Evolutionary conservation across 2,329 filamentous ascomycete species (phyloP).

Genomic region (Chrysosporium queenslandicum): DNA sequence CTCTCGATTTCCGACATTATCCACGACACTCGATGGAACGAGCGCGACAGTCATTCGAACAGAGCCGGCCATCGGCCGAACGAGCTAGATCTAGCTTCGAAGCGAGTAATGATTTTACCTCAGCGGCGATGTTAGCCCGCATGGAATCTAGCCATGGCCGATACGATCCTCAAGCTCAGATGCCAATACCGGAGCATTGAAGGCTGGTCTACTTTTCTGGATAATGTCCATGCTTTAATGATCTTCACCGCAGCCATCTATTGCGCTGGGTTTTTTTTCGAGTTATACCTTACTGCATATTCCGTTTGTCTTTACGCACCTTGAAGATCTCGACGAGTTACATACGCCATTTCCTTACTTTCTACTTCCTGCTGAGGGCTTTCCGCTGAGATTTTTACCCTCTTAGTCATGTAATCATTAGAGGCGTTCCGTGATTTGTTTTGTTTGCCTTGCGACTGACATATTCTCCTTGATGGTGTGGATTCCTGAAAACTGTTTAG

Average conservation of each 20-base stretch:
- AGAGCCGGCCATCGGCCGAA: constrained; percentile 79
- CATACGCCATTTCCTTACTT: constrained; percentile 7
- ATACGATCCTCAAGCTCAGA: constrained; percentile 7
- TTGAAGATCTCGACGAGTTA: constrained; percentile 10
- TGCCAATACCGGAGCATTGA: constrained; percentile 13
- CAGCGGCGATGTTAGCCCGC: constrained; percentile 70
- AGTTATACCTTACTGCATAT: constrained; percentile 14
- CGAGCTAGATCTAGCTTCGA: constrained; percentile 75
- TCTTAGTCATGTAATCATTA: constrained; percentile 4
- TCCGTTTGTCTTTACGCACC: constrained; percentile 2
- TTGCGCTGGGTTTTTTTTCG: constrained; percentile 12
- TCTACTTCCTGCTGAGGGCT: neutral
- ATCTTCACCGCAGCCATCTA: constrained; percentile 1
- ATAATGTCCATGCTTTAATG: constrained; percentile 1
- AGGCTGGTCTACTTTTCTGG: neutral
- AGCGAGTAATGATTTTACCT: constrained; percentile 80
- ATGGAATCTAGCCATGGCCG: constrained; percentile 49
- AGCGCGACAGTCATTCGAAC: constrained; percentile 74
- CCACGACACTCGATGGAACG: constrained; percentile 54
- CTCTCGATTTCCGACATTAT: constrained; percentile 49
- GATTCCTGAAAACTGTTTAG: neutral
- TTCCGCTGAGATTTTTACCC: neutral
- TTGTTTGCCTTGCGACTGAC: neutral
- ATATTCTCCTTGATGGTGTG: neutral
- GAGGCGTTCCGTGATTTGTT: constrained; percentile 7